Base-by-base conservation (phyloP, 495 filamentous ascomycete genomes). In the Penicillium antarcticum region DNA sequence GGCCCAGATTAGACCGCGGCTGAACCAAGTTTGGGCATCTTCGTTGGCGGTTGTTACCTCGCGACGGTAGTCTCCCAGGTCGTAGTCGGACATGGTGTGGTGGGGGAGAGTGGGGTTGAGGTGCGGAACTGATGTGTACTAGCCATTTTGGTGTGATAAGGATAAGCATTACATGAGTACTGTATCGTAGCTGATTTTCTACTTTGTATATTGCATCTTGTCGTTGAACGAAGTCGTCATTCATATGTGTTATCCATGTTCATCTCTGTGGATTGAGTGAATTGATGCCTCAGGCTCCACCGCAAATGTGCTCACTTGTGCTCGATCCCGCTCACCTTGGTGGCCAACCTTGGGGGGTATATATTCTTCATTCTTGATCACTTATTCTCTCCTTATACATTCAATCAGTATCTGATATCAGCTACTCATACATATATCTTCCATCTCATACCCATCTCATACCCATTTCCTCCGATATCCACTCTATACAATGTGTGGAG, bases 1-100 rank as follows among this genome's bases (percentile, higher is more conserved):
- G 24, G 65, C 72, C 84, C 84, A 87, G 36, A 83, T 74, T 0
- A 87, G 69, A 8, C 81, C 83, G 1, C 81, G 75, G 53, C 79
- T 72, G 52, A 83, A 85, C 83, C 83, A 87, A n/a, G 55, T 64
- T 47, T 83, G 75, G 3, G 78, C 73, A 23, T 72, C 67, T 3
- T 52, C 19, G 60, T 53, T 78, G 16, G 17, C 55, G 0, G 79
- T 78, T 38, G 45, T 78, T 6, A 86, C 61, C 9, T 65, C 48
- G 19, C 81, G 74, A 35, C 70, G 58, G 45, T 72, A 81, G 5
- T 57, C 55, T n/a, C 84, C 84, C 1, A 87, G 77, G 45, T 86
- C 53, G 57, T 80, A 84, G 7, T 42, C 46, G 26, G 19, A 50
- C 43, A 50, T 45, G 34, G 36, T 31, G 24, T 46, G 51, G 10